Conservation (phyloP, 2,329 filamentous ascomycete species). For the Scytalidium lignicola region DNA sequence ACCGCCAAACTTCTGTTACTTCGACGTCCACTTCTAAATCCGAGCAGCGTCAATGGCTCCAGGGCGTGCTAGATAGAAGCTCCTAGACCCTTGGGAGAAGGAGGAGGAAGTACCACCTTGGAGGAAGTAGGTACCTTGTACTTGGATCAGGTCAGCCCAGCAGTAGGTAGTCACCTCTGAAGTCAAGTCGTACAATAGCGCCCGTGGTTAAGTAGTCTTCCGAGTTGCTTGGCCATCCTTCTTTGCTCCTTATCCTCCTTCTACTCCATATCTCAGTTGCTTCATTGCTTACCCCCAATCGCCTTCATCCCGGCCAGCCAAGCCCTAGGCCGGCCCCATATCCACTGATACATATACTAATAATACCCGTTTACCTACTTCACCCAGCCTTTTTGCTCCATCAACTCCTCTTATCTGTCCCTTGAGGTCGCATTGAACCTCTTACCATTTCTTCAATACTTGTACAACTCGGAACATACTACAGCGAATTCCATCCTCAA, state of each 20-base stretch:
- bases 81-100: too few relatives aligned
- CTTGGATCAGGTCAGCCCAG: not conserved
- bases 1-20: not conserved
- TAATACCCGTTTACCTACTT: not conserved
- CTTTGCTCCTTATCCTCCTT: not conserved
- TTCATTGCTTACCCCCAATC: not conserved
- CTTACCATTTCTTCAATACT: too few relatives aligned
- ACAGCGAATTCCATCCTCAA: too few relatives aligned
- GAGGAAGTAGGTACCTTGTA: slow-evolving; percentile 1
- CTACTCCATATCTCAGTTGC: not conserved
- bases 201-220: not conserved
- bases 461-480: too few relatives aligned
- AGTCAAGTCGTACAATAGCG: not conserved
- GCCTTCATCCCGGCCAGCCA: not conserved
- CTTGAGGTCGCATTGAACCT: not conserved
- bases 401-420: not conserved
- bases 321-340: not conserved
- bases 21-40: too few relatives aligned
- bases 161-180: not conserved
- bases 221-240: not conserved
- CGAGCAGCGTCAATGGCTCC: too few relatives aligned
- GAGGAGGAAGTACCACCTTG: not conserved
- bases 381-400: not conserved
- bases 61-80: too few relatives aligned
- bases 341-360: not conserved